Percentiles rank a stretch among this genome's conserved stretches.
These are phyloP conservation scores for Penicillium sp. DNA, from an alignment of 2,329 filamentous ascomycete species.

Conservation along the genomic window DNA sequence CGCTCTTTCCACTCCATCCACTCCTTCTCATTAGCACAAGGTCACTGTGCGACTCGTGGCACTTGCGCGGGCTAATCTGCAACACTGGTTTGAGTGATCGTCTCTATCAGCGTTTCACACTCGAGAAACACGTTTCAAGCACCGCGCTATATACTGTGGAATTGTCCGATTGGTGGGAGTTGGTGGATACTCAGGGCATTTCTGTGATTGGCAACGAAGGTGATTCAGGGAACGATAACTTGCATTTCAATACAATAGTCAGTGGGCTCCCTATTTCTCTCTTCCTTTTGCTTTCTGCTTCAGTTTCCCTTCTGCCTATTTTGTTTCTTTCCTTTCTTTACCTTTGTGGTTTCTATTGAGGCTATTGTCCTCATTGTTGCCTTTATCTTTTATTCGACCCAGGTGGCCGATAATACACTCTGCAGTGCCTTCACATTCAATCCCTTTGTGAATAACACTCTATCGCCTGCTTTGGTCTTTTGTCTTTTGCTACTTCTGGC, in stretches of 20 bases:
- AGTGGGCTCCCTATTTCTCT: constrained; percentile 1
- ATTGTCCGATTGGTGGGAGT: constrained; percentile 17
- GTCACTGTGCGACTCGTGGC: not conserved
- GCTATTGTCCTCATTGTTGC: not conserved
- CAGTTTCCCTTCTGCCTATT: not conserved
- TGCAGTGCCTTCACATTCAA: constrained; percentile 9
- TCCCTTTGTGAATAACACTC: not conserved
- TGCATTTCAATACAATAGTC: not conserved
- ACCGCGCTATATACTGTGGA: constrained; percentile 4
- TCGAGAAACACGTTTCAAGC: constrained; percentile 20
- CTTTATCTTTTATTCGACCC: not conserved
- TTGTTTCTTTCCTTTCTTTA: constrained; percentile 2
- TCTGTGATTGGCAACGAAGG: constrained; percentile 14
- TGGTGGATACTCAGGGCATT: constrained; percentile 10
- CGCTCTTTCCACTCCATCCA: constrained; percentile 10
- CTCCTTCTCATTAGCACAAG: constrained; percentile 7
- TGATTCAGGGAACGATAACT: constrained; percentile 5
- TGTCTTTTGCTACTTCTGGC: constrained; percentile 11
- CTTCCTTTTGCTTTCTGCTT: not conserved
- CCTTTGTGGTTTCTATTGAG: constrained; percentile 1
- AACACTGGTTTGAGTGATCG: constrained; percentile 16
- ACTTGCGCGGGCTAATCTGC: constrained; percentile 12
- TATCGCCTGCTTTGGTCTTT: constrained; percentile 2
- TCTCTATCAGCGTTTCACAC: constrained; percentile 20
- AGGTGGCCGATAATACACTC: constrained; percentile 2